A percentile compares a stretch with the other conserved stretches of the same genome.
These are phyloP conservation scores for Allantophomopsis lycopodina DNA, from an alignment of 2,329 filamentous ascomycete species.

Conservation along the genomic window DNA sequence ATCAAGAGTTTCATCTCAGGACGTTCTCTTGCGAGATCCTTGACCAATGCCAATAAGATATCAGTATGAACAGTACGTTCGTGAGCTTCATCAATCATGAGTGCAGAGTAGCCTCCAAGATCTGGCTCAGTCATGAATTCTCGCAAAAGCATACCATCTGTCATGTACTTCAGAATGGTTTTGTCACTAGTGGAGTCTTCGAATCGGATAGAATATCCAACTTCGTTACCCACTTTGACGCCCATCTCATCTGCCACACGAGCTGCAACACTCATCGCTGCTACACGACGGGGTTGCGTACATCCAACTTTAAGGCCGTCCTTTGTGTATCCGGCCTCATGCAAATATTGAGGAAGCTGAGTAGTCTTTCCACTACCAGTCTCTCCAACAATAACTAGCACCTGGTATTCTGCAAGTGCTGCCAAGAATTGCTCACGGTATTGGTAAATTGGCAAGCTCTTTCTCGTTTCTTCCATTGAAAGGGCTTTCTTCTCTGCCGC, in stretches of 20 bases:
- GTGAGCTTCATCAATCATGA: slow-evolving; percentile 98
- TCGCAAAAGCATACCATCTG: slow-evolving; percentile 85
- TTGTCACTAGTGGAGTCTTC: slow-evolving; percentile 87
- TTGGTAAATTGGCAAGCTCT: slow-evolving; percentile 78
- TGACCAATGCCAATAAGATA: slow-evolving; percentile 75
- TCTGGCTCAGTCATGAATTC: slow-evolving; percentile 86
- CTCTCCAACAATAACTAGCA: slow-evolving; percentile 85
- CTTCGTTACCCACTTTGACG: slow-evolving; percentile 78
- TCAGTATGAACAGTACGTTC: slow-evolving; percentile 87
- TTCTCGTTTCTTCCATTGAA: slow-evolving; percentile 82
- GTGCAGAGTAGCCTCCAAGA: slow-evolving; percentile 64
- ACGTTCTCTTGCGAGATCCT: slow-evolving; percentile 72
- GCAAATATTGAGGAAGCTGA: slow-evolving; percentile 84
- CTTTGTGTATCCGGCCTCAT: slow-evolving; percentile 83
- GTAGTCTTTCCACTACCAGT: slow-evolving; percentile 95
- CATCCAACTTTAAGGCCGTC: slow-evolving; percentile 76
- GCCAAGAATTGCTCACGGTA: slow-evolving; percentile 76
- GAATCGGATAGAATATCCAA: slow-evolving; percentile 90
- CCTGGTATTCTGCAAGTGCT: slow-evolving; percentile 76
- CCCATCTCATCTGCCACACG: slow-evolving; percentile 93
- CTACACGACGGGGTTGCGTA: slow-evolving; percentile 88
- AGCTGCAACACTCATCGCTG: slow-evolving; percentile 93
- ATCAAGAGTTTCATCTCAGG: slow-evolving; percentile 85
- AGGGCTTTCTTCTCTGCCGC: slow-evolving; percentile 79
- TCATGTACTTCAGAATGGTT: slow-evolving; percentile 91